These are phyloP conservation scores for Bremia lactucae DNA, from an alignment of 352 stramenopile genomes.

Conservation along the genomic window DNA sequence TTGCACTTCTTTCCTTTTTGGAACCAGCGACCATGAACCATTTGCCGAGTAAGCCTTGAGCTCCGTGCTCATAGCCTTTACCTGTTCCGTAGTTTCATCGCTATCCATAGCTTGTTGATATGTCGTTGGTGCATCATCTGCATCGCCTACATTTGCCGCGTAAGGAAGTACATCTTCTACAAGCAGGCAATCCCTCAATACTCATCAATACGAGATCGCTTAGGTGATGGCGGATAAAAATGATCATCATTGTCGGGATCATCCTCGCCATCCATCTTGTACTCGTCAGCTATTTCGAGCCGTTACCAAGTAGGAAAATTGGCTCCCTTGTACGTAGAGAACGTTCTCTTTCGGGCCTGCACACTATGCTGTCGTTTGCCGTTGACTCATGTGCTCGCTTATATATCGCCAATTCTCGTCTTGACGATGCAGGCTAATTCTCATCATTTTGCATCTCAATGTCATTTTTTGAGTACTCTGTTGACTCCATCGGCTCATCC, in stretches of 20 bases:
- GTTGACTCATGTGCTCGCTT: not conserved
- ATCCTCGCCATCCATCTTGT: not conserved
- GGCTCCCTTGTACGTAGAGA: not conserved
- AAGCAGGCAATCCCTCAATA: not conserved
- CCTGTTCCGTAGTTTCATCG: not conserved
- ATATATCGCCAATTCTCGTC: not conserved
- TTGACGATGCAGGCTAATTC: not conserved
- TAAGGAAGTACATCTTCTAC: constrained; percentile 6
- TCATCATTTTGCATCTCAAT: not conserved
- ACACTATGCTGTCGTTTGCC: not conserved
- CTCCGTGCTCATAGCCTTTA: constrained; percentile 4
- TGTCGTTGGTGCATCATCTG: not conserved
- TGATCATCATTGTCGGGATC: not conserved
- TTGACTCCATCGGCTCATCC: not conserved
- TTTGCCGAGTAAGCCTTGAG: constrained; percentile 1
- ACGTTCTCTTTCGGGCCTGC: not conserved
- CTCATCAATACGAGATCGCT: not conserved
- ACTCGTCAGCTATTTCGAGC: not conserved
- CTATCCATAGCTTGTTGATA: constrained; percentile 6
- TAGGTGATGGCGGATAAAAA: not conserved
- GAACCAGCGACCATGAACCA: constrained; percentile 1
- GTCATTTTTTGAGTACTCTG: not conserved
- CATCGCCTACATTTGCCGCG: constrained; percentile 1
- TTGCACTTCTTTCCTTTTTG: not conserved
- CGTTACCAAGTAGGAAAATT: not conserved